phyloP scores from a whole-genome alignment of 345 rosid species.

The Rhodomyrtus tomentosa region DNA sequence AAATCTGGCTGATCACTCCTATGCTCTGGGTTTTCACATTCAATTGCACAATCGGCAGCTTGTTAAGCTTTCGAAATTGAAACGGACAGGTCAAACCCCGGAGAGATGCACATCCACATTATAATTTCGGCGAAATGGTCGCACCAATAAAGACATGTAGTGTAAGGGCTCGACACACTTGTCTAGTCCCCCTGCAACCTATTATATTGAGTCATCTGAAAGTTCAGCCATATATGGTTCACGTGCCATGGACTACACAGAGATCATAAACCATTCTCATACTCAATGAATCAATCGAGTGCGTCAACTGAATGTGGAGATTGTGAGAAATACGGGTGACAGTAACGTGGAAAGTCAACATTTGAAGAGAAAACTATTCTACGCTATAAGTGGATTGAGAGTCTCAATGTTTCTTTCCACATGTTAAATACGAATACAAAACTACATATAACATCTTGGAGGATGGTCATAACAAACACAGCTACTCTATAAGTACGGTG shows the following conservation, averaged over 20 bases:
- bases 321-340: background rate
- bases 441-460: background rate
- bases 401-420: background rate
- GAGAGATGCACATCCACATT: background rate
- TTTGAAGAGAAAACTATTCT: background rate
- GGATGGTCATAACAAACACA: background rate
- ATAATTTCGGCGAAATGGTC: background rate
- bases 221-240: background rate
- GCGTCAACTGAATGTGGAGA: background rate
- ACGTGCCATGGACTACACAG: background rate
- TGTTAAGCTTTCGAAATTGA: background rate
- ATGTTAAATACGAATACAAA: background rate
- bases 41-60: background rate
- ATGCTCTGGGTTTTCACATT: background rate
- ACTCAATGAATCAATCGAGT: background rate
- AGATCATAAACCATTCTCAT: background rate
- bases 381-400: background rate
- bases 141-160: background rate
- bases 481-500: background rate
- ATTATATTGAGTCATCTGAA: background rate
- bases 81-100: background rate
- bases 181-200: background rate
- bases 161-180: background rate
- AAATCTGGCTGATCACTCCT: background rate
- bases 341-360: background rate